Evolutionary conservation across 2,329 filamentous ascomycete genomes (phyloP), one percentile per base, ranked within the genome.

Genomic region (Saccharata proteae): DNA sequence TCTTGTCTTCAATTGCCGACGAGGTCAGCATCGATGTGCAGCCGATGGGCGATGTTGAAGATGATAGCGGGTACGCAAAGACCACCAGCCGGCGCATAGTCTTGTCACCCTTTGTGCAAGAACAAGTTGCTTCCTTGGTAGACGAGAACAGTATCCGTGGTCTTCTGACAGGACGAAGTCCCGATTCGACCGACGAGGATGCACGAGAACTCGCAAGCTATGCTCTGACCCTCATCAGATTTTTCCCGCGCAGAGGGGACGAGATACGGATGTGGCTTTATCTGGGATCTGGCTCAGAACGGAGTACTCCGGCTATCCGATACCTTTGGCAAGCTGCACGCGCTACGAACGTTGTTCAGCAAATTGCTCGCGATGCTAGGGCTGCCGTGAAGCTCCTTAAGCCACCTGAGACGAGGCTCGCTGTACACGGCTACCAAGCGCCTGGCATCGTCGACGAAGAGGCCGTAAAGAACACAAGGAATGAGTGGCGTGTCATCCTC

Each of bases 231-330:
- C 61, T 98, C 3, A 62, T 96, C 4, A 74, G 81, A 36, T 86
- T 85, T 44, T 96, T 96, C 42, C 85, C 88, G 6, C 62, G 67
- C 5, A 70, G 74, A 37, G 77, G 77, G 3, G 86, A 94, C 47
- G 85, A 94, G 37, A 92, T 94, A 38, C 78, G 86, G 14, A 93
- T 96, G 83, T 88, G 84, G 60, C 64, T 96, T 1, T 96, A 90
- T 48, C 67, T 90, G 23, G 81, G 84, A 0, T 74, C 79, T 25
- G 64, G 80, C 4, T 57, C 65, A 3, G 40, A 49, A 30, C 40
- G 46, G 47, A 30, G 52, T 46, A 42, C 58, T 37, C 79, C 82
- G 0, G 75, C 80, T 0, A 75, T 88, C 36, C 77, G 79, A 43
- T 93, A 84, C 47, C 82, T 96, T 43, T 94, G 90, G 84, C 68